Conservation (phyloP, 352 stramenopile species). For the Globisporangium sylvaticum region DNA sequence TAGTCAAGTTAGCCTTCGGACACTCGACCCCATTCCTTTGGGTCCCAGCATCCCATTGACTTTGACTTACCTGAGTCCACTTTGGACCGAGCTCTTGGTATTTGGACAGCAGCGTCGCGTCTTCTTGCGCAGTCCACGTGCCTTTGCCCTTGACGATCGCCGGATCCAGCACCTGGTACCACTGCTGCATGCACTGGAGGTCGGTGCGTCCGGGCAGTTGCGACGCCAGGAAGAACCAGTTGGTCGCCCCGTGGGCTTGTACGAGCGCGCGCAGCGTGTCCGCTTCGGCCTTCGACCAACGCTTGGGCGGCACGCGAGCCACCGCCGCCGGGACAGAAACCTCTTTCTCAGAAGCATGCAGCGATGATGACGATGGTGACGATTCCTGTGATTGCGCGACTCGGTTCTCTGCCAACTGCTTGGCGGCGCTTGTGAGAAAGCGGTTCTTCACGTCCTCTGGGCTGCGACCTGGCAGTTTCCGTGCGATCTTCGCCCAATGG, state of each 20-base stretch:
- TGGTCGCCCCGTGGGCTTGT: constrained; percentile 38
- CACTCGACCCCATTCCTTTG: not conserved
- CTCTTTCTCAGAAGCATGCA: not conserved
- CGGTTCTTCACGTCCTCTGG: constrained; percentile 62
- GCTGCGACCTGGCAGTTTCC: constrained; percentile 28
- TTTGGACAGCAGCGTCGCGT: constrained; percentile 37
- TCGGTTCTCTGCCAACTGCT: not conserved
- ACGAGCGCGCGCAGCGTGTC: constrained; percentile 36
- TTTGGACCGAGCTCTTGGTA: constrained; percentile 40
- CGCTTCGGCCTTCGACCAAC: constrained; percentile 24
- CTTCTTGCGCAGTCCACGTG: constrained; percentile 49
- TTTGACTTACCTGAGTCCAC: constrained; percentile 65
- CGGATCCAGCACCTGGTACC: constrained; percentile 51
- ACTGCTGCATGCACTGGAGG: constrained; percentile 77
- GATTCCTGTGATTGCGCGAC: not conserved
- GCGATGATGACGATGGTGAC: not conserved
- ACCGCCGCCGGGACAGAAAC: not conserved
- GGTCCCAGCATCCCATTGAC: not conserved
- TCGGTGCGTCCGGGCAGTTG: constrained; percentile 65
- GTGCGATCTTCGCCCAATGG: constrained; percentile 38
- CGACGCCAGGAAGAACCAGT: constrained; percentile 76
- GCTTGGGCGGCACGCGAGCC: constrained; percentile 9
- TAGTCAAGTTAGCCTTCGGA: not conserved
- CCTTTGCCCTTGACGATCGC: constrained; percentile 55
- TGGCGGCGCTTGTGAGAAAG: constrained; percentile 23